Evolutionary conservation across 768 basidiomycete species (phyloP).

Genomic region (Auriscalpium microsporum): DNA sequence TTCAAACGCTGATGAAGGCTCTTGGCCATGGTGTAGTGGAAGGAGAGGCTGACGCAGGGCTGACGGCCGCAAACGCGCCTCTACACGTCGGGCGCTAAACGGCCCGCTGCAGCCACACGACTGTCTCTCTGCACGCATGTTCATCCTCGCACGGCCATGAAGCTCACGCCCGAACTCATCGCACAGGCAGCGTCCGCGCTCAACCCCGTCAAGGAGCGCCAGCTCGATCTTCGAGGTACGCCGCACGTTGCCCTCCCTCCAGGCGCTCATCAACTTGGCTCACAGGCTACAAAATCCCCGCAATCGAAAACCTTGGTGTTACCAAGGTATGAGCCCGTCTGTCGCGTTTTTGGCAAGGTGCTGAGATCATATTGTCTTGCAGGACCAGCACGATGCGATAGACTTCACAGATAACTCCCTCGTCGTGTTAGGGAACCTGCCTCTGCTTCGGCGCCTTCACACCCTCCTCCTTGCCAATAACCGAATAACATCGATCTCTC

Average conservation of each 20-base stretch:
- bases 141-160: constrained; percentile 38
- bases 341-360: constrained; percentile 8
- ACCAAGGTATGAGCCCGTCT: constrained; percentile 51
- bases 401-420: constrained; percentile 92
- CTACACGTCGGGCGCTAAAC: not conserved
- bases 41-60: constrained; percentile 1
- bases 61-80: constrained; percentile 10
- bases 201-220: constrained; percentile 81
- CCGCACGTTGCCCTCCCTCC: not conserved
- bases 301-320: constrained; percentile 94
- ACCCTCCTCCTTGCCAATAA: constrained; percentile 88
- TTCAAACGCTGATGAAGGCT: constrained; percentile 65
- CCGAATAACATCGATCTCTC: constrained; percentile 74
- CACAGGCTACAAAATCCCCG: constrained; percentile 86
- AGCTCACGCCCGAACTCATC: constrained; percentile 90
- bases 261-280: constrained; percentile 2
- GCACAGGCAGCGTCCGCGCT: constrained; percentile 71
- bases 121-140: not conserved
- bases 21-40: constrained; percentile 44
- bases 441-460: constrained; percentile 74
- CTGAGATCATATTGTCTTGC: not conserved
- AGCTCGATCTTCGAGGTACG: constrained; percentile 85
- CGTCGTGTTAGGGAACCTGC: constrained; percentile 73
- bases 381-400: constrained; percentile 93
- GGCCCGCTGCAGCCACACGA: not conserved